Percentiles rank a stretch among this genome's conserved stretches.
phyloP scores from a whole-genome alignment of 805 yeast species.

The Candida xyloterini region DNA sequence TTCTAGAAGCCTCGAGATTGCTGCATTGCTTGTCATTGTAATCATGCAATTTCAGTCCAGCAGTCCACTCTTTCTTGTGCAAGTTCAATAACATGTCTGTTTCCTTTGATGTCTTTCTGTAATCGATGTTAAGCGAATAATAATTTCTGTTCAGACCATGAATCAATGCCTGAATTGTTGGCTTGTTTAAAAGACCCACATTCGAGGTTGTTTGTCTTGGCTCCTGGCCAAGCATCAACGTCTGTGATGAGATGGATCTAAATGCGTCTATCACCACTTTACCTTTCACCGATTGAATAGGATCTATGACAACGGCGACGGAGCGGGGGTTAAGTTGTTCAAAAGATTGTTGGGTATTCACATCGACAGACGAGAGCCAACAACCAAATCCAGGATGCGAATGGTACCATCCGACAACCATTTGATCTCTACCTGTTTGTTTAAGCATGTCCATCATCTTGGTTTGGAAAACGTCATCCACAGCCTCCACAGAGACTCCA shows the following conservation, averaged over 20 bases:
- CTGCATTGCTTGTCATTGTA: slow-evolving; percentile 73
- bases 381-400: slow-evolving; percentile 99
- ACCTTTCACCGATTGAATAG: slow-evolving; percentile 97
- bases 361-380: slow-evolving; percentile 97
- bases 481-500: slow-evolving; percentile 98
- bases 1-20: slow-evolving; percentile 68
- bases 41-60: slow-evolving; percentile 77
- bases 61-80: slow-evolving; percentile 95
- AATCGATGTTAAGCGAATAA: slow-evolving; percentile 92
- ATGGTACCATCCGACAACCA: slow-evolving; percentile 99
- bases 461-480: slow-evolving; percentile 97
- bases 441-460: slow-evolving; percentile 99
- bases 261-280: slow-evolving; percentile 99
- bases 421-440: slow-evolving; percentile 98
- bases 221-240: slow-evolving; percentile 93
- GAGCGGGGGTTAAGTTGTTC: slow-evolving; percentile 95
- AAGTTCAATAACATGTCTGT: slow-evolving; percentile 90
- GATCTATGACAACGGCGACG: slow-evolving; percentile 97
- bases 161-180: slow-evolving; percentile 92
- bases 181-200: slow-evolving; percentile 91
- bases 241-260: slow-evolving; percentile 83
- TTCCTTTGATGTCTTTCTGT: slow-evolving; percentile 87
- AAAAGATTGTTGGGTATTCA: slow-evolving; percentile 95
- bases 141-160: slow-evolving; percentile 97
- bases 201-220: slow-evolving; percentile 97